Base-by-base conservation (phyloP, 345 rosid species). In the Limnanthes douglasii region DNA sequence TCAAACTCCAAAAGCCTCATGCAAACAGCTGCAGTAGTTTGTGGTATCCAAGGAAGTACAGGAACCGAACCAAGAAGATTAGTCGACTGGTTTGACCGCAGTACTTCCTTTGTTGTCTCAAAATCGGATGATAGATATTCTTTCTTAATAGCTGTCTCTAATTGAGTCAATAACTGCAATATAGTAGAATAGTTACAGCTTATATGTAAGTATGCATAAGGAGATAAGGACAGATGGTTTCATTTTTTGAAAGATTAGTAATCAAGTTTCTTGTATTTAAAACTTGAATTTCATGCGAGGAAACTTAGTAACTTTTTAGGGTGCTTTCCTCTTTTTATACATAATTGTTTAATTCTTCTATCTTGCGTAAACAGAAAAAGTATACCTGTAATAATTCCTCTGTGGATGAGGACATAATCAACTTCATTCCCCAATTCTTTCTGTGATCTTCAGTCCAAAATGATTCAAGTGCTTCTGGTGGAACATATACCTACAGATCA, bases 41-140 rank as follows among this genome's bases (percentile, higher is more conserved):
- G 68, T n/a, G 99, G 99, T 51, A 85, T 64, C 99, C 99, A 92
- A n/a, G 99, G 93, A 35, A 92, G 80, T 20, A 81, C 66, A 29
- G 65, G 43, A 52, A 78, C 69, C 9, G 65, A 66, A 21, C 28
- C 61, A 13, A 23, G 32, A 13, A 23, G 32, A 52, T 59, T 59
- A 41, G 48, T 36, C 36, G 28, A 45, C 41, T 53, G 65, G 44
- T 41, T 22, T 39, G 51, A 44, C 50, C 73, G 68, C 61, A 81
- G 41, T 31, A 78, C 60, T 54, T 92, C 96, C 44, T 59, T 81
- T 13, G 90, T 78, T 18, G 64, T 71, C 62, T 69, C 77, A 42
- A 78, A 78, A 47, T 55, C 67, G 0, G 77, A 46, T 5, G 73
- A 69, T 33, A 81, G 45, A 49, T 37, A 64, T 14, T 82, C 77